Evolutionary conservation across 306 rosid genomes (phyloP).

Genomic region (Oemleria cerasiformis): DNA sequence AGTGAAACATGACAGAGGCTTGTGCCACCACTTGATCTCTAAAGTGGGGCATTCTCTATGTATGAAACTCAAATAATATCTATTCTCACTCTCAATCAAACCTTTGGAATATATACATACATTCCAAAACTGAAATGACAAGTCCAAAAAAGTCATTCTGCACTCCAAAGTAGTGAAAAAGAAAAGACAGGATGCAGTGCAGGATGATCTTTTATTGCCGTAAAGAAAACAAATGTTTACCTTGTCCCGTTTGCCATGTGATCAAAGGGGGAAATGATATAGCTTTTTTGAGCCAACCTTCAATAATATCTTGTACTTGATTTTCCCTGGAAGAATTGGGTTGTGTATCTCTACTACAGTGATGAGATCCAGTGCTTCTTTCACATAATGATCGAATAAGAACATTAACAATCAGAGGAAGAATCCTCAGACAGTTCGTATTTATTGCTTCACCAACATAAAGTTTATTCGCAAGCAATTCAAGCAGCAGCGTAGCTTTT

Average conservation of each 20-base stretch:
- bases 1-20: not conserved
- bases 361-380: conserved; percentile 25
- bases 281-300: conserved; percentile 76
- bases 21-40: not conserved
- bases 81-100: not conserved
- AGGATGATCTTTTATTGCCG: not conserved
- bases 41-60: not conserved
- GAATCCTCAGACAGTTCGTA: conserved; percentile 73
- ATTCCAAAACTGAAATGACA: not conserved
- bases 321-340: conserved; percentile 40
- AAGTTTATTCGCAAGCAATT: conserved; percentile 62
- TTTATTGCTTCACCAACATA: conserved; percentile 76
- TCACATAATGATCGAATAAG: conserved; percentile 53
- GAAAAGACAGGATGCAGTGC: no score
- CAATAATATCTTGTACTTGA: conserved; percentile 39
- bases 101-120: not conserved
- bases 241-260: conserved; percentile 68
- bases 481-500: conserved; percentile 54
- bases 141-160: no score
- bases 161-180: no score
- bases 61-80: not conserved
- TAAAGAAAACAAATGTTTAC: conserved; percentile 32
- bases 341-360: conserved; percentile 36
- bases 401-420: conserved; percentile 64
- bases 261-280: conserved; percentile 65